Conservation (phyloP, 768 basidiomycete species). For the Strobilomyces echinocephalus region DNA sequence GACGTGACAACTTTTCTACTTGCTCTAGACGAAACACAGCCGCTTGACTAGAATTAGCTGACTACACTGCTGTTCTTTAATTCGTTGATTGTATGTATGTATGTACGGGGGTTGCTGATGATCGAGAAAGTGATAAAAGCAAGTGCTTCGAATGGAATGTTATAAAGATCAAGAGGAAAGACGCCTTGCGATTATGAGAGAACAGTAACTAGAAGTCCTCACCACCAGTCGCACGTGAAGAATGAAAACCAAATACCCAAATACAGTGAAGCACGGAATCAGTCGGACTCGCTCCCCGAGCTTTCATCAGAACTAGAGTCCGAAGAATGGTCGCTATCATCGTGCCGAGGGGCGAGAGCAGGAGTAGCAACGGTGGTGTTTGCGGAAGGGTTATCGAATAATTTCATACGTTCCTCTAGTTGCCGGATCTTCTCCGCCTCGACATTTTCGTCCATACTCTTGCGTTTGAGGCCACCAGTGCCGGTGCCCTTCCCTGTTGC, state of each 20-base stretch:
- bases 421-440: constrained; percentile 93
- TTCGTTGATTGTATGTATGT: constrained; percentile 40
- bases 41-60: constrained; percentile 38
- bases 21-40: constrained; percentile 19
- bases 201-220: constrained; percentile 28
- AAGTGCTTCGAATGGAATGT: constrained; percentile 24
- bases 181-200: constrained; percentile 21
- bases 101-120: constrained; percentile 33
- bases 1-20: constrained; percentile 20
- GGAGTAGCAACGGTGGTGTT: constrained; percentile 32
- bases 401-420: constrained; percentile 81
- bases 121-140: constrained; percentile 24
- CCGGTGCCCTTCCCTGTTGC: constrained; percentile 70
- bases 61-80: constrained; percentile 46
- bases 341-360: constrained; percentile 31
- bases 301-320: constrained; percentile 79
- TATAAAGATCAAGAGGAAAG: constrained; percentile 37
- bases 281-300: constrained; percentile 83
- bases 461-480: constrained; percentile 86
- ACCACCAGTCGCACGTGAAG: constrained; percentile 10
- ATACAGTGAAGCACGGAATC: constrained; percentile 25
- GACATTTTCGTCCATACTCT: constrained; percentile 95
- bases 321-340: constrained; percentile 69
- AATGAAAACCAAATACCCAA: constrained; percentile 13
- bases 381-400: constrained; percentile 65